Base-by-base conservation (phyloP, 1,284 basidiomycete genomes). In the Athelia sp. region DNA sequence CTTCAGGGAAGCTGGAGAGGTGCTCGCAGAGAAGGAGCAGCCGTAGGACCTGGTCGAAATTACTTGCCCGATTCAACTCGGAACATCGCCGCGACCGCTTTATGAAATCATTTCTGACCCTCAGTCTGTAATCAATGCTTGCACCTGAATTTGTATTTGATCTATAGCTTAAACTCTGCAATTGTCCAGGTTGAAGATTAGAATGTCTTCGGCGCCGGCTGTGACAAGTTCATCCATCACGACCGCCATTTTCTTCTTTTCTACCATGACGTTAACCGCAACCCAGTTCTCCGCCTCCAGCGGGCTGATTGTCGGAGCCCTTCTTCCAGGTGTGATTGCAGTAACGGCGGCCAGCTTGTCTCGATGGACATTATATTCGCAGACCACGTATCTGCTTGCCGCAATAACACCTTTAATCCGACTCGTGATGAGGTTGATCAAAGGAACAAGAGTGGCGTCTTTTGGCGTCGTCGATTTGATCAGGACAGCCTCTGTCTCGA, bases 401-500 rank as follows among this genome's bases (percentile, higher is more conserved):
- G 97, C 95, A 52, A 98, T 77, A 40, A 98, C 93, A 54, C 97
- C 97, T 1, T 88, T 88, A 58, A 99, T 91, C 34, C 96, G 91
- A 40, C 79, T 84, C 10, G 90, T 90, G 66, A 99, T 85, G 56
- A 90, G 74, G 13, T 84, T 73, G 67, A 96, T 90, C 49, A 98
- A 74, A 10, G 87, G 75, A 2, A 78, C 72, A 45, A 87, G 73
- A 2, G 84, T 71, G 0, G 80, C 74, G 68, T 92, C 84, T 56
- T 86, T 87, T 0, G 82, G 80, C 8, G 71, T 74, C 48, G 71
- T 73, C 1, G 94, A 91, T 53, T 85, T 87, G 75, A 99, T 98
- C 43, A 99, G 82, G 48, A 98, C 92, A 2, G 96, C 96, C 71
- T 99, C 90, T 0, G 93, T 91, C 43, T 82, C 68, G 50, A 98